Conservation (phyloP, 2,329 filamentous ascomycete genomes). For the Pseudogymnoascus sp. region DNA sequence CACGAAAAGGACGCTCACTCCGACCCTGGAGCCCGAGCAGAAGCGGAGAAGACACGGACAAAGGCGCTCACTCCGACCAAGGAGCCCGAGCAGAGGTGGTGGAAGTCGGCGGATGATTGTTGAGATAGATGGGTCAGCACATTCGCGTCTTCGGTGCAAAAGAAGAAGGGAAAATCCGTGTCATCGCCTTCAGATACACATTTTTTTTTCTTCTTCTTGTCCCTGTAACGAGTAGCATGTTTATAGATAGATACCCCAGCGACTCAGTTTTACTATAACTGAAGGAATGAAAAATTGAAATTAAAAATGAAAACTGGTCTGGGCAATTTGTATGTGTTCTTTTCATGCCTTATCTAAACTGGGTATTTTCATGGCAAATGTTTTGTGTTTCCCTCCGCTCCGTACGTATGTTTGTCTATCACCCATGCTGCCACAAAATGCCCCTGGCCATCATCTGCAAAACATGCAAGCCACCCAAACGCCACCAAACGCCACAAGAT, state of each 20-base stretch:
- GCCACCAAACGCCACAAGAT: not conserved
- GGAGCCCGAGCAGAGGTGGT: not conserved
- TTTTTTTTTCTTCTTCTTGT: not conserved
- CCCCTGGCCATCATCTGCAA: not conserved
- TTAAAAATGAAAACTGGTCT: not conserved
- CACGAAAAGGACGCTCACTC: not conserved
- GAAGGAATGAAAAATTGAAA: not conserved
- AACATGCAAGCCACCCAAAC: constrained; percentile 2
- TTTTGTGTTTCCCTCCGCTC: not conserved
- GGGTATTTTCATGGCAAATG: not conserved
- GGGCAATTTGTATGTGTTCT: not conserved
- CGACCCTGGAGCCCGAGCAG: not conserved
- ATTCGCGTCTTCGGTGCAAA: not conserved
- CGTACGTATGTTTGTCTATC: not conserved
- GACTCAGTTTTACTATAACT: not conserved
- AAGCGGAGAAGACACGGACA: not conserved
- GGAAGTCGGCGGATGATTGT: not conserved
- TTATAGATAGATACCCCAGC: not conserved
- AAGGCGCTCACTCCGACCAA: not conserved
- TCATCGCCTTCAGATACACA: constrained; percentile 4
- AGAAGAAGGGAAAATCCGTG: not conserved
- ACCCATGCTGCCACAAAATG: not conserved
- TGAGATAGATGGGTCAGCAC: not conserved
- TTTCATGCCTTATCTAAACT: not conserved
- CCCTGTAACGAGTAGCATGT: not conserved